Conservation (phyloP, 2,329 filamentous ascomycete species). For the Arthrobotrys pseudoclavata region DNA sequence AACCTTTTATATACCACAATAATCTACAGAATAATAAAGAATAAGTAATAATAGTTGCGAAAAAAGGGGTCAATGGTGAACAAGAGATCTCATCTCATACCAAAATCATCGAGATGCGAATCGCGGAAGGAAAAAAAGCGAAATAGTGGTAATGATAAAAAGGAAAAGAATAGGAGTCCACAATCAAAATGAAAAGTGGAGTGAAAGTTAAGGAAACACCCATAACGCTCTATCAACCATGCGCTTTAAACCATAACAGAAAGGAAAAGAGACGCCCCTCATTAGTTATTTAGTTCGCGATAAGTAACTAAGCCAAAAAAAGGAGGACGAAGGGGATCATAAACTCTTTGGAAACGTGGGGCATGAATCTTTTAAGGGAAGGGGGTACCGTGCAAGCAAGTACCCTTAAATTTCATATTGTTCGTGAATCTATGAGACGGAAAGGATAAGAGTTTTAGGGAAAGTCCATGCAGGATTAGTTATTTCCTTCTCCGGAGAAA, state of each 20-base stretch:
- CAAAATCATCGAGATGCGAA: background rate
- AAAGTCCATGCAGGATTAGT: slow-evolving; percentile 28
- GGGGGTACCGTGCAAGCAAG: slow-evolving; percentile 4
- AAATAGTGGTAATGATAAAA: background rate
- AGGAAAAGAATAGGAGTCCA: background rate
- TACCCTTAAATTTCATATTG: background rate
- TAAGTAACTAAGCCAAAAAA: background rate
- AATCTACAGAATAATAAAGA: slow-evolving; percentile 21
- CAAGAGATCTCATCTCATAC: background rate
- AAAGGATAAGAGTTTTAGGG: slow-evolving; percentile 5
- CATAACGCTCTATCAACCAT: slow-evolving; percentile 54
- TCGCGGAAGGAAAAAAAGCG: background rate
- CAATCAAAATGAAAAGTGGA: background rate
- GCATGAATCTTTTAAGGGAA: slow-evolving; percentile 24
- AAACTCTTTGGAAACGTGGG: slow-evolving; percentile 13
- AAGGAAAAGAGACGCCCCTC: slow-evolving; percentile 34
- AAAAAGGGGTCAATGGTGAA: background rate
- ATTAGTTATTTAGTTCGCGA: background rate
- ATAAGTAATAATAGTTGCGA: background rate
- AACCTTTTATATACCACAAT: slow-evolving; percentile 28
- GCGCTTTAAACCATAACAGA: slow-evolving; percentile 19
- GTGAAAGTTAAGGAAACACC: slow-evolving; percentile 43
- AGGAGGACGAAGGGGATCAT: background rate
- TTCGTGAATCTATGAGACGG: background rate
- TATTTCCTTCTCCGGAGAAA: background rate